Percentiles rank a stretch among this genome's conserved stretches.
Evolutionary conservation across 257 asterid species (phyloP).

Genomic region (Nicotiana tomentosiformis): DNA sequence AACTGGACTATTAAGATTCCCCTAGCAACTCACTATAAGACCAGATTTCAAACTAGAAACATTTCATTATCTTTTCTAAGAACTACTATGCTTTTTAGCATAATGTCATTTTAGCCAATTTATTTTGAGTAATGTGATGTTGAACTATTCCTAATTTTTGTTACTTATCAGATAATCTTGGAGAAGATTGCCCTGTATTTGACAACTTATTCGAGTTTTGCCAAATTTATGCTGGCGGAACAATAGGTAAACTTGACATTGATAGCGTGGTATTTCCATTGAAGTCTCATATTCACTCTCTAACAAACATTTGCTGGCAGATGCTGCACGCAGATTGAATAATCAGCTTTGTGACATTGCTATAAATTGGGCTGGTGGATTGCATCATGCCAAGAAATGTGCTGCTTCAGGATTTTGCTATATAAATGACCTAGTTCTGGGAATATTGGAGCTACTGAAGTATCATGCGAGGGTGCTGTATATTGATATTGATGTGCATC

Average conservation of each 20-base stretch:
- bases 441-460: slow-evolving; percentile 95
- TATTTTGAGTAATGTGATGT: not conserved
- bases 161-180: slow-evolving; percentile 70
- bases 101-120: not conserved
- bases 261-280: slow-evolving; percentile 4
- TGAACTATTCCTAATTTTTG: slow-evolving; percentile 9
- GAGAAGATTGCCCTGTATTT: slow-evolving; percentile 97
- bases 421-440: slow-evolving; percentile 90
- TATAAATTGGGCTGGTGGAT: slow-evolving; percentile 99
- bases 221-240: slow-evolving; percentile 98
- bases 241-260: slow-evolving; percentile 57
- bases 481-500: slow-evolving; percentile 98
- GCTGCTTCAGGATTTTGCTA: slow-evolving; percentile 99
- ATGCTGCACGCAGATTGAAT: slow-evolving; percentile 95
- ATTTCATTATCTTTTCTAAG: not conserved
- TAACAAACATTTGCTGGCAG: slow-evolving; percentile 37
- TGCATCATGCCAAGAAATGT: slow-evolving; percentile 99
- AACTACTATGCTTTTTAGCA: not conserved
- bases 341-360: slow-evolving; percentile 86
- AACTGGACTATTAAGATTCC: too few relatives aligned
- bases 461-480: slow-evolving; percentile 92
- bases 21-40: not conserved
- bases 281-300: slow-evolving; percentile 11
- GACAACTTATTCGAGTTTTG: slow-evolving; percentile 95
- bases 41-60: not conserved